Conservation (phyloP, 495 filamentous ascomycete species). For the Xylaria bambusicola region DNA sequence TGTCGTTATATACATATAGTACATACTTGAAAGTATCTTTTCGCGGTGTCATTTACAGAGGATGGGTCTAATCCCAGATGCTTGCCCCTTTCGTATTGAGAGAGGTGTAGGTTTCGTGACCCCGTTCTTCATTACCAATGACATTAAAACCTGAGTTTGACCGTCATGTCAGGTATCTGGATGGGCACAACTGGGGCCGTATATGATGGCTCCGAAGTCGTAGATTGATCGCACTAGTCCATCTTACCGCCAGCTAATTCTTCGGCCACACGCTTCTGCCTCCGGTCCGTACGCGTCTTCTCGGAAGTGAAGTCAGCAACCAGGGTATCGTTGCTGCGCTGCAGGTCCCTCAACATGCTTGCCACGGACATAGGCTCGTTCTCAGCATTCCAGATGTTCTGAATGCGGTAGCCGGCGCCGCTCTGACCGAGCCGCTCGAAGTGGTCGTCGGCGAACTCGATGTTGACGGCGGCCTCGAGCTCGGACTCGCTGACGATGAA, state of each 20-base stretch:
- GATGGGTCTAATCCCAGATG: constrained; percentile 1
- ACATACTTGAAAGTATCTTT: constrained; percentile 23
- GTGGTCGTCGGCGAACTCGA: constrained; percentile 37
- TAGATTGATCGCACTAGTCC: constrained; percentile 18
- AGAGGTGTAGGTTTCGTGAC: neutral
- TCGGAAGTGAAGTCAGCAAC: constrained; percentile 23
- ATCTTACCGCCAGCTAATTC: constrained; percentile 54
- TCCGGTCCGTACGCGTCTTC: constrained; percentile 28
- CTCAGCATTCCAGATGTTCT: constrained; percentile 45
- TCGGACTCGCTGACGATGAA: constrained; percentile 51
- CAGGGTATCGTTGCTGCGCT: constrained; percentile 21
- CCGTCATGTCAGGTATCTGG: neutral
- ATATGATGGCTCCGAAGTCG: neutral
- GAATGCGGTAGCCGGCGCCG: constrained; percentile 17
- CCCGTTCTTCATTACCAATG: neutral
- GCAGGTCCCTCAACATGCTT: constrained; percentile 30
- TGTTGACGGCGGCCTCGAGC: constrained; percentile 39
- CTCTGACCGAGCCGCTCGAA: constrained; percentile 21
- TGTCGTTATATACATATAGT: constrained; percentile 32
- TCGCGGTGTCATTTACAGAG: constrained; percentile 3
- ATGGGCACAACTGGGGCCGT: neutral
- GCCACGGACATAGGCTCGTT: constrained; percentile 34
- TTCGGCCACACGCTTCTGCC: constrained; percentile 50
- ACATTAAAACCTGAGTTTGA: neutral
- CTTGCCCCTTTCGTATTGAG: neutral